phyloP scores from a whole-genome alignment of 2,329 filamentous ascomycete genomes.

The Nemania sp. region DNA sequence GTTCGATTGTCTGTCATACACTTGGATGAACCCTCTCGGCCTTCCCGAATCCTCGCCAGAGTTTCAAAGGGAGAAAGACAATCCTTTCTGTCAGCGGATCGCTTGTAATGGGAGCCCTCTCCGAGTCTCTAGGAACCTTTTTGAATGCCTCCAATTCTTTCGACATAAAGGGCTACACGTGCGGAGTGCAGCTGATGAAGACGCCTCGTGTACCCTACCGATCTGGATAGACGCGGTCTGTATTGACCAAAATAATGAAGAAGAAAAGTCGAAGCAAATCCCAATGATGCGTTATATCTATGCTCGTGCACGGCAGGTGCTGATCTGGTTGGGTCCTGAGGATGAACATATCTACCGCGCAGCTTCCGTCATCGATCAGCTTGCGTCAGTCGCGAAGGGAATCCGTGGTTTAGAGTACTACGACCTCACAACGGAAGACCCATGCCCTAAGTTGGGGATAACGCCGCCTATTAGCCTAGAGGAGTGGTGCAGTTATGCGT shows the following conservation, averaged over 20 bases:
- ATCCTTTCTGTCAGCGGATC: not conserved
- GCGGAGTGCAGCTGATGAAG: not conserved
- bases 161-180: not conserved
- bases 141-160: not conserved
- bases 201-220: not conserved
- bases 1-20: not conserved
- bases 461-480: slow-evolving; percentile 1
- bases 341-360: not conserved
- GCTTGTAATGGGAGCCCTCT: not conserved
- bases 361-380: not conserved
- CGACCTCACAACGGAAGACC: slow-evolving; percentile 4
- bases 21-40: not conserved
- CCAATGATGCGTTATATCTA: slow-evolving; percentile 19
- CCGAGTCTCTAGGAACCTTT: not conserved
- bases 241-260: slow-evolving; percentile 6
- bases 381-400: not conserved
- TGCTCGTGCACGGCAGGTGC: not conserved
- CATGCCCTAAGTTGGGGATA: slow-evolving; percentile 12
- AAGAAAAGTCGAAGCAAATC: slow-evolving; percentile 14
- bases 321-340: slow-evolving; percentile 7
- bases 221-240: slow-evolving; percentile 7
- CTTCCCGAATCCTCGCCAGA: not conserved
- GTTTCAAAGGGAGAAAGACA: not conserved
- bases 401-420: slow-evolving; percentile 7
- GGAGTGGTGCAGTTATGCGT: slow-evolving; percentile 2